Evolutionary conservation across 169 alveolate genomes (phyloP).

Genomic region (Babesia ovis): DNA sequence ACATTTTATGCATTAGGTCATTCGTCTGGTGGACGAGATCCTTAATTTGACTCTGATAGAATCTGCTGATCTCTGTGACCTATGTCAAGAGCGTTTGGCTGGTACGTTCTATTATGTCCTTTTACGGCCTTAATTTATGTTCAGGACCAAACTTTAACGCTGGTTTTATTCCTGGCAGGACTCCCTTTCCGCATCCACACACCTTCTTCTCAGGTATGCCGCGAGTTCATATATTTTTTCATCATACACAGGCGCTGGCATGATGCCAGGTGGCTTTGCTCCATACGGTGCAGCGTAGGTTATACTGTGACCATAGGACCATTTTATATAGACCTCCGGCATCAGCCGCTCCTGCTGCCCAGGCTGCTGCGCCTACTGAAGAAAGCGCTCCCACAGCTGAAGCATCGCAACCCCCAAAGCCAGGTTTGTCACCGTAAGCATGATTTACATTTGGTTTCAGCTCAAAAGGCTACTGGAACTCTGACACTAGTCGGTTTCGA

Average conservation of each 20-base stretch:
- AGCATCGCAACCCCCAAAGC: slow-evolving; percentile 28
- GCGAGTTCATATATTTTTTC: neutral
- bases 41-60: slow-evolving; percentile 81
- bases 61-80: slow-evolving; percentile 86
- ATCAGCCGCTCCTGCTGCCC: slow-evolving; percentile 1
- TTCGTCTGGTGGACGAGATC: slow-evolving; percentile 82
- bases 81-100: slow-evolving; percentile 80
- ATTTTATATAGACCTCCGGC: slow-evolving; percentile 1
- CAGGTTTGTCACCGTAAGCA: neutral
- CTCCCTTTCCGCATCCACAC: slow-evolving; percentile 86
- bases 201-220: slow-evolving; percentile 68
- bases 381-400: slow-evolving; percentile 8
- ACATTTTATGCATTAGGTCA: slow-evolving; percentile 54
- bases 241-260: slow-evolving; percentile 7
- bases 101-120: neutral
- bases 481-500: slow-evolving; percentile 78
- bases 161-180: slow-evolving; percentile 71
- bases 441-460: slow-evolving; percentile 1
- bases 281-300: slow-evolving; percentile 16
- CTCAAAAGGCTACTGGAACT: slow-evolving; percentile 60
- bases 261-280: slow-evolving; percentile 14
- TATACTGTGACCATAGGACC: neutral
- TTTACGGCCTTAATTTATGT: neutral
- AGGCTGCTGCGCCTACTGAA: slow-evolving; percentile 17
- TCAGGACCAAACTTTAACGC: slow-evolving; percentile 58